These are phyloP conservation scores for Herpetospermum pedunculosum DNA, from an alignment of 306 rosid species.

Conservation along the genomic window DNA sequence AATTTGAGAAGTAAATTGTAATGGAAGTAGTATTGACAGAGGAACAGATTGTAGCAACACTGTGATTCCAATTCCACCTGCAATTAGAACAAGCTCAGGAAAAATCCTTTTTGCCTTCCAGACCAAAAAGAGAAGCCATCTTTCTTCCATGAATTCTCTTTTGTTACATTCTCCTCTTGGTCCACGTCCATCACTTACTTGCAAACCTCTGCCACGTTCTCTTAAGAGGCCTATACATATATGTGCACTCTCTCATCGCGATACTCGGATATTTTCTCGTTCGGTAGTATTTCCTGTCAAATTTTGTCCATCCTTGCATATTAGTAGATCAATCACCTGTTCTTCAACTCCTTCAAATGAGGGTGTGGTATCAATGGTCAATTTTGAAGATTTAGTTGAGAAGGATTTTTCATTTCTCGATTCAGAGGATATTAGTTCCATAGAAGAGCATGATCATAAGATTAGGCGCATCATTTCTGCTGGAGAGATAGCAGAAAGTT, in stretches of 20 bases:
- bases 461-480: conserved; percentile 41
- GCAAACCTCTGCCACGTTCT: conserved; percentile 18
- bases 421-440: conserved; percentile 17
- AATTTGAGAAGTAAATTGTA: background rate
- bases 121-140: background rate
- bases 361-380: conserved; percentile 33
- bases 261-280: background rate
- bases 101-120: background rate
- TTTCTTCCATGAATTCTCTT: conserved; percentile 51
- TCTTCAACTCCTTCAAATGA: conserved; percentile 38
- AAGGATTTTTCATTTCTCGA: conserved; percentile 83
- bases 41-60: background rate
- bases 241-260: background rate
- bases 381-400: conserved; percentile 48
- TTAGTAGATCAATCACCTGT: conserved; percentile 19
- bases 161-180: conserved; percentile 20
- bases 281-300: conserved; percentile 15
- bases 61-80: background rate
- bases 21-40: background rate
- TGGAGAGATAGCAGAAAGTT: conserved; percentile 47
- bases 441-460: conserved; percentile 15
- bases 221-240: conserved; percentile 18
- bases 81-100: background rate
- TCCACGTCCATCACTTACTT: conserved; percentile 17
- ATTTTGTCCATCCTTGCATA: conserved; percentile 1